These are phyloP conservation scores for Apophysomyces elegans DNA, from an alignment of 371 early-diverging fungal species.

Conservation along the genomic window DNA sequence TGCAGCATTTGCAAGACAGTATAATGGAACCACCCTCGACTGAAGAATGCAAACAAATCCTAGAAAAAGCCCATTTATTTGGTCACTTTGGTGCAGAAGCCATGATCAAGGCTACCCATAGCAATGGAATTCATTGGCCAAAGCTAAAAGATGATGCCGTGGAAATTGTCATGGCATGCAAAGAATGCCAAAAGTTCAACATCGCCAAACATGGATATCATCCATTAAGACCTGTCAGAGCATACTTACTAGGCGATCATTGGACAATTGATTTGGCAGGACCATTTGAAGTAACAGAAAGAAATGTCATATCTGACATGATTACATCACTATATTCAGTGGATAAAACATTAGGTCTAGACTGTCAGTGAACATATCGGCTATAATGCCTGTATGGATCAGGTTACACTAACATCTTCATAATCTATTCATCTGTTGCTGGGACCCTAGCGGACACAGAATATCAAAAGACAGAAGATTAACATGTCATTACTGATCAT, in stretches of 20 bases:
- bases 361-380: no score
- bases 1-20: neutral
- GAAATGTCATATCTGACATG: no score
- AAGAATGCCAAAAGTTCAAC: constrained; percentile 21
- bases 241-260: constrained; percentile 28
- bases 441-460: no score
- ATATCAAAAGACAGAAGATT: no score
- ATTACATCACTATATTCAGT: no score
- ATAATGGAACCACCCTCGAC: neutral
- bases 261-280: constrained; percentile 35
- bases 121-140: constrained; percentile 21
- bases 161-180: constrained; percentile 18
- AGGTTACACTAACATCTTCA: no score
- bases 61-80: constrained; percentile 19
- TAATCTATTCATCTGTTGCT: no score
- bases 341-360: no score
- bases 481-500: no score
- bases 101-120: constrained; percentile 16
- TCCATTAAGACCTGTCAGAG: constrained; percentile 23
- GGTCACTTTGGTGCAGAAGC: constrained; percentile 29
- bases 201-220: constrained; percentile 20
- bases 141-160: constrained; percentile 22
- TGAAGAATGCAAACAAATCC: constrained; percentile 14
- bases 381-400: no score
- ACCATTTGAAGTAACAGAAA: constrained; percentile 18